A percentile compares a stretch with the other conserved stretches of the same genome.
phyloP scores from a whole-genome alignment of 495 filamentous ascomycete species.

The Antarctomyces pellizariae region DNA sequence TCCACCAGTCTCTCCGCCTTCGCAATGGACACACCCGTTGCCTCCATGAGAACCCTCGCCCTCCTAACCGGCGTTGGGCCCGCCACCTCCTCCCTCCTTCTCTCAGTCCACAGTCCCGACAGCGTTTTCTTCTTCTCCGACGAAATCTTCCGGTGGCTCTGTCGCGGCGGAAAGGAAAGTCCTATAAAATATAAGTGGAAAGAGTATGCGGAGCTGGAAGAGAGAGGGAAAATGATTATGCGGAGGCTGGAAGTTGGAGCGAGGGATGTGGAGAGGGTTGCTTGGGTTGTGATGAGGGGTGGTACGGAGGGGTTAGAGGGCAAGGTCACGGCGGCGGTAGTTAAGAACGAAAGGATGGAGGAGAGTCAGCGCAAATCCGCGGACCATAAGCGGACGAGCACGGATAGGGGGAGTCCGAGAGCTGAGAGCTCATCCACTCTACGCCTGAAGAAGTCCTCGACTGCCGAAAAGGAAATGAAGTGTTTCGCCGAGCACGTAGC shows the following conservation, averaged over 20 bases:
- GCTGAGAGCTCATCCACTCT: too few relatives aligned
- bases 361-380: too few relatives aligned
- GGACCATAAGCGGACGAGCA: too few relatives aligned
- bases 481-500: too few relatives aligned
- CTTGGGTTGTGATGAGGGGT: constrained; percentile 34
- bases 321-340: too few relatives aligned
- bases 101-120: constrained; percentile 32
- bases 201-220: constrained; percentile 34
- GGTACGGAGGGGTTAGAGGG: too few relatives aligned
- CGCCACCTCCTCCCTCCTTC: constrained; percentile 48
- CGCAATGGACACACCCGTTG: constrained; percentile 21
- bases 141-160: constrained; percentile 47
- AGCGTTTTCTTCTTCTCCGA: constrained; percentile 54
- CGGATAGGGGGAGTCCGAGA: too few relatives aligned
- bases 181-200: constrained; percentile 37
- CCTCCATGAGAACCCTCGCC: constrained; percentile 25
- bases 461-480: too few relatives aligned
- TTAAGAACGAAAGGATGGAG: too few relatives aligned
- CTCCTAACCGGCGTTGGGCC: constrained; percentile 39
- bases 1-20: constrained; percentile 26
- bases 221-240: constrained; percentile 19
- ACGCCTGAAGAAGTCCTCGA: too few relatives aligned
- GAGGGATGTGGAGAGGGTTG: constrained; percentile 41
- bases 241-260: constrained; percentile 28
- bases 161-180: constrained; percentile 19